A percentile compares a stretch with the other conserved stretches of the same genome.
Evolutionary conservation across 305 asterid species (phyloP).

Genomic region (Withania somnifera): DNA sequence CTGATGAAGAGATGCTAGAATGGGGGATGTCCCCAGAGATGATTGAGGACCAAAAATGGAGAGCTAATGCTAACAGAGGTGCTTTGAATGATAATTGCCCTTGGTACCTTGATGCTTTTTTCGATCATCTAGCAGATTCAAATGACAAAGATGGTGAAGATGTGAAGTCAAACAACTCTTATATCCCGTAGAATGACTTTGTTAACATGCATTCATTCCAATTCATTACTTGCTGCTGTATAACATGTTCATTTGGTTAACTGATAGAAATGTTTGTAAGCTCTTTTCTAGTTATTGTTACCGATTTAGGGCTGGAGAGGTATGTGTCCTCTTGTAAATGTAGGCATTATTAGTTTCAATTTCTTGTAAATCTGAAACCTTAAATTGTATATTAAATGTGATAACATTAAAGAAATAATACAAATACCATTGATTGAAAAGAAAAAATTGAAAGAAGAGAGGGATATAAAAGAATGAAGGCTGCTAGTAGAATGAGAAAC

Average conservation of each 20-base stretch:
- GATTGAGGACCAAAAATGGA: constrained; percentile 53
- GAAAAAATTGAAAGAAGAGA: no score
- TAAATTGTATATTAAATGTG: background rate
- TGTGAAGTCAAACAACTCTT: background rate
- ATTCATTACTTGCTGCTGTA: background rate
- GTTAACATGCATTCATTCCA: background rate
- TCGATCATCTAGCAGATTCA: constrained; percentile 17
- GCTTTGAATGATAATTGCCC: constrained; percentile 29
- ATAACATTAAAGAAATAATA: no score
- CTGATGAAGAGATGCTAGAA: constrained; percentile 36
- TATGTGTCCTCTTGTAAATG: background rate
- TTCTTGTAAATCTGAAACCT: background rate
- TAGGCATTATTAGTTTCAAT: background rate
- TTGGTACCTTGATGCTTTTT: constrained; percentile 25
- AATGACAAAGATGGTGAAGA: constrained; percentile 17
- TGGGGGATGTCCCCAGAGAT: constrained; percentile 70
- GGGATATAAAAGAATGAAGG: no score
- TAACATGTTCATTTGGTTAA: background rate
- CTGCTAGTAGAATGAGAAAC: no score
- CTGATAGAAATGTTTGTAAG: background rate
- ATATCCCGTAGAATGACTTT: background rate
- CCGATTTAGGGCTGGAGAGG: background rate
- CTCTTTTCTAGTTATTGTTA: background rate
- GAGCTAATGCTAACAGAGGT: constrained; percentile 26
- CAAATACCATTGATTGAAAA: no score